These are phyloP conservation scores for Psilocybe mexicana DNA, from an alignment of 1,284 basidiomycete species.

Conservation along the genomic window DNA sequence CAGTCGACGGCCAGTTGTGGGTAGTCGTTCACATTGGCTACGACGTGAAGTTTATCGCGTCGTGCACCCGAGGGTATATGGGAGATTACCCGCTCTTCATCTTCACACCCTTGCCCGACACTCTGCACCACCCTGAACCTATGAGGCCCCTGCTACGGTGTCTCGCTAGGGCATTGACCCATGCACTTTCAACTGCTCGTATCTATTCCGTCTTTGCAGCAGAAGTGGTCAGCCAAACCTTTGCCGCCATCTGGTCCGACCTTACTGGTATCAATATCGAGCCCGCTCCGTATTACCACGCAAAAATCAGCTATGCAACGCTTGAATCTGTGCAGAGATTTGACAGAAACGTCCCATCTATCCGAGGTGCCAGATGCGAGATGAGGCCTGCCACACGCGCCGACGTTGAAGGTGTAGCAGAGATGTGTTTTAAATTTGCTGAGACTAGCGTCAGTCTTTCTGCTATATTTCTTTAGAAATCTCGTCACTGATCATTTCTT, in stretches of 20 bases:
- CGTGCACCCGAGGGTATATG: slow-evolving; percentile 53
- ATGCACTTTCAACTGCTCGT: slow-evolving; percentile 31
- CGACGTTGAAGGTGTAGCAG: slow-evolving; percentile 47
- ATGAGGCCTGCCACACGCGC: slow-evolving; percentile 42
- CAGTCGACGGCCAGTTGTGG: slow-evolving; percentile 44
- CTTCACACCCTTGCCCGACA: slow-evolving; percentile 38
- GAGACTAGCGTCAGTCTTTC: slow-evolving; percentile 49
- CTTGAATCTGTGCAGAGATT: slow-evolving; percentile 36
- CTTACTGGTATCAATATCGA: slow-evolving; percentile 40
- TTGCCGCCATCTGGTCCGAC: slow-evolving; percentile 50
- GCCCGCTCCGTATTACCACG: slow-evolving; percentile 58
- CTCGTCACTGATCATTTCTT: not conserved
- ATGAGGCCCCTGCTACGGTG: slow-evolving; percentile 37
- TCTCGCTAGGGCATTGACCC: slow-evolving; percentile 35
- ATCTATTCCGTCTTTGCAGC: slow-evolving; percentile 70
- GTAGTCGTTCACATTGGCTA: slow-evolving; percentile 33
- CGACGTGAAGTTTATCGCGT: slow-evolving; percentile 54
- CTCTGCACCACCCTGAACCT: slow-evolving; percentile 29
- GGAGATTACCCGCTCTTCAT: slow-evolving; percentile 63
- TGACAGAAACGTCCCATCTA: not conserved
- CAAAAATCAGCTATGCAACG: slow-evolving; percentile 59
- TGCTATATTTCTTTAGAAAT: not conserved
- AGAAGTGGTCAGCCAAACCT: slow-evolving; percentile 46
- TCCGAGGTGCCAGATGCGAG: slow-evolving; percentile 4
- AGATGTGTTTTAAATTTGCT: slow-evolving; percentile 58